Conservation (phyloP, 768 basidiomycete genomes). For the Jaapia argillacea region DNA sequence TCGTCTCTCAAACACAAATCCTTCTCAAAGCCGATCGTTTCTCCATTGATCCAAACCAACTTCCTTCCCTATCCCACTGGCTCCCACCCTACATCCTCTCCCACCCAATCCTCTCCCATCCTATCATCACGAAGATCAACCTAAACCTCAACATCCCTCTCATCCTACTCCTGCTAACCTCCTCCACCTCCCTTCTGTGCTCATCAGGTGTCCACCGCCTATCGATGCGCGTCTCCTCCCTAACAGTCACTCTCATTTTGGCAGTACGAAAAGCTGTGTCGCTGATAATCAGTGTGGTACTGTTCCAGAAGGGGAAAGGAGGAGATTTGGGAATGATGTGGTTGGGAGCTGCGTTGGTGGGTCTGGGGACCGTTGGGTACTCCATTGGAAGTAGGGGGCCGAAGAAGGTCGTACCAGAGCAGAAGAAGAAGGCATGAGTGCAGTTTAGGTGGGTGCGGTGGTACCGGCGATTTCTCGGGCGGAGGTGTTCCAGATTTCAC, state of each 20-base stretch:
- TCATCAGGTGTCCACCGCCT: constrained; percentile 82
- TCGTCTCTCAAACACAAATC: constrained; percentile 33
- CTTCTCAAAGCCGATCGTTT: constrained; percentile 32
- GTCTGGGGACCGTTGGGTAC: constrained; percentile 65
- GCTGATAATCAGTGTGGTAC: constrained; percentile 56
- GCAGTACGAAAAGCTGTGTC: constrained; percentile 78
- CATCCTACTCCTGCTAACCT: constrained; percentile 62
- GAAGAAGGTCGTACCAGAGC: constrained; percentile 14
- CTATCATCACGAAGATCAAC: constrained; percentile 20
- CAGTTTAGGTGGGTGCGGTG: too few species aligned
- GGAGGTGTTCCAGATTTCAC: too few species aligned
- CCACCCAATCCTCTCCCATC: constrained; percentile 9
- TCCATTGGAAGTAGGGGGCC: constrained; percentile 28
- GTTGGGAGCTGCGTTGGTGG: constrained; percentile 57
- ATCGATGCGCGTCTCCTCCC: constrained; percentile 62
- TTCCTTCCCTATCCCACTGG: constrained; percentile 5
- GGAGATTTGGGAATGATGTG: constrained; percentile 46
- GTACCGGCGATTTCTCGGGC: too few species aligned
- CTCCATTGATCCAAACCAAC: constrained; percentile 13
- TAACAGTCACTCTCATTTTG: constrained; percentile 72
- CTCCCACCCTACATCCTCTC: not conserved
- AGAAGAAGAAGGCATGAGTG: constrained; percentile 12
- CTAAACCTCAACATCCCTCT: constrained; percentile 49
- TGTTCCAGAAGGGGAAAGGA: constrained; percentile 28
- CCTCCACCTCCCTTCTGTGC: constrained; percentile 77